phyloP scores from a whole-genome alignment of 371 early-diverging fungal species.

The Smittium mucronatum region DNA sequence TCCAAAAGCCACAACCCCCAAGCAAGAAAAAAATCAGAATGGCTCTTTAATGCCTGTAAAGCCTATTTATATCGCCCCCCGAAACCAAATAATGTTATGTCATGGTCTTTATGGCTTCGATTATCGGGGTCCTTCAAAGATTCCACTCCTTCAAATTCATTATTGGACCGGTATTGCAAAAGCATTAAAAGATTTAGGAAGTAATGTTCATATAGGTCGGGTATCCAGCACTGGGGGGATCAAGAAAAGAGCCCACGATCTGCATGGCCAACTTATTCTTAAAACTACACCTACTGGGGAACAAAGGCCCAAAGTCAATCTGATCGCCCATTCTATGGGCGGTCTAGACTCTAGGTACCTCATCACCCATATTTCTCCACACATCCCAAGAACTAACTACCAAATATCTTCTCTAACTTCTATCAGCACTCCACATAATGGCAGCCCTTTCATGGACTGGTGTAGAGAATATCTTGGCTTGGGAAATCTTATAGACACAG shows the following conservation, averaged over 20 bases:
- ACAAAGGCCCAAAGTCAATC: conserved; percentile 53
- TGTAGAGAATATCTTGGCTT: conserved; percentile 62
- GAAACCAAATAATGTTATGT: conserved; percentile 72
- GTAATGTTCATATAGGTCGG: conserved; percentile 64
- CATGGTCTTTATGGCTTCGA: conserved; percentile 88
- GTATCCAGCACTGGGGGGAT: conserved; percentile 73
- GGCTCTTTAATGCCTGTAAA: conserved; percentile 32
- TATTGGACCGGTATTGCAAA: conserved; percentile 84
- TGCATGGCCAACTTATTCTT: conserved; percentile 47
- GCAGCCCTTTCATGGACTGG: conserved; percentile 84
- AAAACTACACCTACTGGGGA: conserved; percentile 15
- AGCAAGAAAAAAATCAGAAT: too few relatives aligned
- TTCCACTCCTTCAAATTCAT: conserved; percentile 68
- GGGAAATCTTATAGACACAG: conserved; percentile 31
- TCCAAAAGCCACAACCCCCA: too few relatives aligned
- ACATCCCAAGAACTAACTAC: conserved; percentile 30
- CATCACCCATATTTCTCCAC: conserved; percentile 55
- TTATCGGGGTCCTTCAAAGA: conserved; percentile 50
- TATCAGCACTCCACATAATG: conserved; percentile 83
- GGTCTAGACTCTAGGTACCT: conserved; percentile 80
- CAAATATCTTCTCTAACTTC: conserved; percentile 64
- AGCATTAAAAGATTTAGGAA: conserved; percentile 63
- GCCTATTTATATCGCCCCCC: conserved; percentile 53
- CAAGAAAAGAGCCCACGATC: conserved; percentile 57
- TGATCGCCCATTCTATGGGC: conserved; percentile 88